A percentile compares a stretch with the other conserved stretches of the same genome.
Conservation (phyloP, 148 eudicot genomes). For the Cornus florida region DNA sequence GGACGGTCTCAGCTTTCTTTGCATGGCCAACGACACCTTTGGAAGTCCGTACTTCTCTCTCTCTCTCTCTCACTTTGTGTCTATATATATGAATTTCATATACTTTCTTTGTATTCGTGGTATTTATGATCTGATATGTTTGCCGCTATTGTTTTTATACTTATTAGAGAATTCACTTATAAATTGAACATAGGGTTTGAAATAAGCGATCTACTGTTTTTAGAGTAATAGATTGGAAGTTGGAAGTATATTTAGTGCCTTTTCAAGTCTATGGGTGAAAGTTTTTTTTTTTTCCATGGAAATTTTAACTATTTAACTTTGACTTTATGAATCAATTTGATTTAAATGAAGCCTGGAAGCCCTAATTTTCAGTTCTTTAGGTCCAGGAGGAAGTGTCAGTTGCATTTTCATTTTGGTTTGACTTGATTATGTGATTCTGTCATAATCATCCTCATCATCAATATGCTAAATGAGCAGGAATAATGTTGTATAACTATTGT, state of each 20-base stretch:
- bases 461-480: too few relatives aligned
- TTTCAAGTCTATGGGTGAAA: too few relatives aligned
- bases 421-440: neutral
- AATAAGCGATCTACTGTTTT: neutral
- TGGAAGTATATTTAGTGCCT: neutral
- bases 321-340: neutral
- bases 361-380: neutral
- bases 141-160: neutral
- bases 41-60: slow-evolving; percentile 54
- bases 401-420: neutral
- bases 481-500: too few relatives aligned
- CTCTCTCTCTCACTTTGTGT: slow-evolving; percentile 4
- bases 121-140: neutral
- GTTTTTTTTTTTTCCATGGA: neutral
- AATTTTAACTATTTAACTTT: too few relatives aligned
- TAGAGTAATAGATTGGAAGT: neutral
- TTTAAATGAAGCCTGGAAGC: neutral
- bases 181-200: neutral
- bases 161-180: neutral
- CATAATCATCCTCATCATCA: too few relatives aligned
- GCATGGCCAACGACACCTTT: slow-evolving; percentile 96
- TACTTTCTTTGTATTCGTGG: neutral
- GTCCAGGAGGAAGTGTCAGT: neutral
- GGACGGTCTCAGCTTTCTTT: slow-evolving; percentile 72
- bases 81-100: neutral